phyloP scores from a whole-genome alignment of 305 asterid genomes.

The Fraxinus xanthoxyloides region DNA sequence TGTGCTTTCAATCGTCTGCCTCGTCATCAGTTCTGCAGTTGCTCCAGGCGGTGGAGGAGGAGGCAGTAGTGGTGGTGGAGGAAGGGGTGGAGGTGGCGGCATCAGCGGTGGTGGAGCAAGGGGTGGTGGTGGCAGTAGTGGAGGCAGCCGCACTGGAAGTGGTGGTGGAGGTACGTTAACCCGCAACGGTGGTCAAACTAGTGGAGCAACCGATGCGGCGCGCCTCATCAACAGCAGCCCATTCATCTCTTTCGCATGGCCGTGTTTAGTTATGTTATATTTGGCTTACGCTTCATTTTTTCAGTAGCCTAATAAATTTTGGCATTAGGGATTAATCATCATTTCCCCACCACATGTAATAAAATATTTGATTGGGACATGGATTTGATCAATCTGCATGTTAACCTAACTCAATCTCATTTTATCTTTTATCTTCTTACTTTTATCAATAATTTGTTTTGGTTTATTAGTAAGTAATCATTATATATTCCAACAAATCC shows the following conservation, averaged over 20 bases:
- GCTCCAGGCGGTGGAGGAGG: not conserved
- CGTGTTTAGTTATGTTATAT: constrained; percentile 13
- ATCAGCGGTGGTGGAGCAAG: not conserved
- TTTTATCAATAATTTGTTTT: too few species aligned
- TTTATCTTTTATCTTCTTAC: too few species aligned
- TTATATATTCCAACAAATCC: too few species aligned
- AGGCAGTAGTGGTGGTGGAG: not conserved
- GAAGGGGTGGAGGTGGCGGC: not conserved
- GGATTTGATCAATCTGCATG: too few species aligned
- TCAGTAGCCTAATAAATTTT: not conserved
- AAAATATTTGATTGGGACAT: too few species aligned
- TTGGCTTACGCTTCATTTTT: not conserved
- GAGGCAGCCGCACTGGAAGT: not conserved
- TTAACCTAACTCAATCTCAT: too few species aligned
- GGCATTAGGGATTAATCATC: not conserved
- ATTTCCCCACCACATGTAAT: too few species aligned
- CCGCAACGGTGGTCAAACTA: not conserved
- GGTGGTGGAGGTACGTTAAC: not conserved
- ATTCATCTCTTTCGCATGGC: constrained; percentile 5
- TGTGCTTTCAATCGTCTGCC: not conserved
- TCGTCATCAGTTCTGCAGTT: not conserved
- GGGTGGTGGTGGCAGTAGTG: not conserved
- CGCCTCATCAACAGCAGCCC: constrained; percentile 2
- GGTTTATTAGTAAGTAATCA: too few species aligned
- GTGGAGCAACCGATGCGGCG: not conserved